Evolutionary conservation across 2,329 filamentous ascomycete genomes (phyloP).

Genomic region (Akanthomyces muscarius): DNA sequence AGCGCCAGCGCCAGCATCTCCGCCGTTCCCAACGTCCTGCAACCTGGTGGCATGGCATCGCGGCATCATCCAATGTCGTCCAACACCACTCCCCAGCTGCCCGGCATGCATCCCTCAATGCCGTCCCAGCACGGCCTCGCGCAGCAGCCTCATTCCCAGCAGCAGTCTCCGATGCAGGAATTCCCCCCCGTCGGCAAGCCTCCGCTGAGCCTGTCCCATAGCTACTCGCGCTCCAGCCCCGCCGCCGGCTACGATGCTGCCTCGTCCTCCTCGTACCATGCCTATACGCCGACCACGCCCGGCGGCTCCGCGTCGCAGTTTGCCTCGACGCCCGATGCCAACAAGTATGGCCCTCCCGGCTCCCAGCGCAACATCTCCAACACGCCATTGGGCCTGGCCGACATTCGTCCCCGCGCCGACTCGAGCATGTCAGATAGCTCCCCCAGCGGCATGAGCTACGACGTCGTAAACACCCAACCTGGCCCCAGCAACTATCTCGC

Average conservation of each 20-base stretch:
- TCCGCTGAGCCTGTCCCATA: conserved; percentile 62
- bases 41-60: conserved; percentile 48
- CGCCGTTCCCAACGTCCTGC: conserved; percentile 54
- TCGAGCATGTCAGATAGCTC: conserved; percentile 71
- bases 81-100: conserved; percentile 43
- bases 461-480: conserved; percentile 60
- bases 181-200: conserved; percentile 64
- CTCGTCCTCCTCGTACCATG: conserved; percentile 51
- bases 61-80: conserved; percentile 35
- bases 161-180: conserved; percentile 45
- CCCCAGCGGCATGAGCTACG: conserved; percentile 59
- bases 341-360: conserved; percentile 53
- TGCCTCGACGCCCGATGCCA: conserved; percentile 50
- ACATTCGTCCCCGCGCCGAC: conserved; percentile 84
- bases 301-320: conserved; percentile 60
- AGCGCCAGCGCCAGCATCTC: conserved; percentile 23
- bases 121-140: conserved; percentile 29
- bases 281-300: conserved; percentile 62
- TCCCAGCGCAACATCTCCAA: conserved; percentile 67
- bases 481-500: conserved; percentile 89
- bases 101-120: conserved; percentile 43
- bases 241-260: conserved; percentile 54
- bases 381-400: conserved; percentile 84
- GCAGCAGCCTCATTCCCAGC: conserved; percentile 32
- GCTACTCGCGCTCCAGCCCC: conserved; percentile 82